Conservation (phyloP, 75 land plant genomes). For the Isoetes taiwanensis region DNA sequence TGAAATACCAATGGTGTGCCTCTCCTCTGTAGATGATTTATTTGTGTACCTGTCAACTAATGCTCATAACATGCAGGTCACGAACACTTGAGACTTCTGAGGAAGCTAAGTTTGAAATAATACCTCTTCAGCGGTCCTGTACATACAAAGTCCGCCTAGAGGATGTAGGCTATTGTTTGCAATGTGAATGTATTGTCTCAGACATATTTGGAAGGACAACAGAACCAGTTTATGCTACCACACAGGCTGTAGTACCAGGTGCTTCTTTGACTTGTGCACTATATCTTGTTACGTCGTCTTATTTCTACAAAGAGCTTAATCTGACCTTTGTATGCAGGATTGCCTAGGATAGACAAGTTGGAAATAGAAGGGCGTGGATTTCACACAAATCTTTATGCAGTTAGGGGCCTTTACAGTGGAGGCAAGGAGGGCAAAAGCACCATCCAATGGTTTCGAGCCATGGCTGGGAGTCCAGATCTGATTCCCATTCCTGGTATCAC, state of each 20-base stretch:
- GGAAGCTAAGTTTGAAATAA: not conserved
- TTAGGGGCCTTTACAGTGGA: conserved; percentile 9
- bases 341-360: conserved; percentile 1
- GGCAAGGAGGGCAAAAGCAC: conserved; percentile 9
- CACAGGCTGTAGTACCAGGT: conserved; percentile 8
- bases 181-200: not conserved
- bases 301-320: not conserved
- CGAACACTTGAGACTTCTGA: not conserved
- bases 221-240: not conserved
- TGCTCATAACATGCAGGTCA: not conserved
- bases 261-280: not conserved
- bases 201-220: conserved; percentile 9
- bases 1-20: conserved; percentile 6
- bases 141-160: not conserved
- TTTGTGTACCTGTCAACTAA: too few relatives aligned
- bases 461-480: conserved; percentile 11
- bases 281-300: not conserved
- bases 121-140: conserved; percentile 6
- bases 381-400: conserved; percentile 8
- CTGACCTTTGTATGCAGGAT: not conserved
- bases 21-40: not conserved
- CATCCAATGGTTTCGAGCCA: conserved; percentile 13
- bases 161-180: conserved; percentile 5
- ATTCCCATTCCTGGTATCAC: conserved; percentile 12
- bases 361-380: conserved; percentile 11